Evolutionary conservation across 1,284 basidiomycete genomes (phyloP), one percentile per base, ranked within the genome.

Genomic region (Cryptococcus maquisensis): DNA sequence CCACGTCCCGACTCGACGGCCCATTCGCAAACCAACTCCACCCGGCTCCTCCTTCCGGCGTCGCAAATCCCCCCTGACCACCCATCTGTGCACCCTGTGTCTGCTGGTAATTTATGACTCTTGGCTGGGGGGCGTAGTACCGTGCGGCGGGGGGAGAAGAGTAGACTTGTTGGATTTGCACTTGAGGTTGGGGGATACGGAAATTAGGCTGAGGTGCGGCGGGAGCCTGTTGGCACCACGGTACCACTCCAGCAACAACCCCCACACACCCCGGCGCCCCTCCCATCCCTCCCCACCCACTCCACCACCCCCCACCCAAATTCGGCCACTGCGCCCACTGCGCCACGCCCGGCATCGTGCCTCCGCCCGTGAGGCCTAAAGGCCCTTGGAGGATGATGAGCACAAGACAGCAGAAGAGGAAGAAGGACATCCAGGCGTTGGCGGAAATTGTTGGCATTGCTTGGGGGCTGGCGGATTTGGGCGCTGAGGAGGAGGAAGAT

Each of bases 321-420:
- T 18, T 45, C 45, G 37, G 54, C 38, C 36, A 40, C 44, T 23
- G 51, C 15, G 24, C 41, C 52, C 52, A 41, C 39, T 36, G 58
- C 13, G 36, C 21, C 12, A 45, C 40, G 36, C 40, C 32, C 6
- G 41, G 42, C 24, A 37, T 18, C 1, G 13, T 13, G 15, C 54
- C 51, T 10, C 38, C 40, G 13, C 63, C 60, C 3, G 63, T 65
- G 1, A 70, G 51, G 26, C 67, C 69, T 15, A 71, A 48, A 1
- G 69, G 69, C 46, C 67, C 69, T 51, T 69, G 69, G 6, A 71
- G 60, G 56, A 71, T 69, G 59, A 71, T 69, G 42, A 71, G 51
- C 13, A 68, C 64, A 16, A 71, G 51, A 47, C 69, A 71, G 47
- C 59, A 60, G 44, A 71, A 71, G 36, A 71, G 63, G 61, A 71